phyloP scores from a whole-genome alignment of 768 basidiomycete genomes.

The Mycena capillaripes region DNA sequence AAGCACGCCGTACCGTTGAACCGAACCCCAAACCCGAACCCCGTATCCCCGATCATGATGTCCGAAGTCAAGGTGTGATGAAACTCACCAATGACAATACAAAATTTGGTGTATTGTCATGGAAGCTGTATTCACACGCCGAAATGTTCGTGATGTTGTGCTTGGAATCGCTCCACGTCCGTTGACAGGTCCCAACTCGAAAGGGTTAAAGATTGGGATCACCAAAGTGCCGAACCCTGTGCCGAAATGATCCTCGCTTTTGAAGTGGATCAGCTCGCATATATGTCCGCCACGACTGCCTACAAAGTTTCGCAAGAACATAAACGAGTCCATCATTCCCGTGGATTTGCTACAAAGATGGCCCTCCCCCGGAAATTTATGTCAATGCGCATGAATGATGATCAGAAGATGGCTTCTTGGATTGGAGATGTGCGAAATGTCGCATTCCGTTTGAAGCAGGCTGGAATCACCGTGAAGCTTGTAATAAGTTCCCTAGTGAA shows the following conservation, averaged over 20 bases:
- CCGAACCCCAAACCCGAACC: neutral
- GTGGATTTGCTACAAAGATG: too few species aligned
- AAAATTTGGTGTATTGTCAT: slow-evolving; percentile 25
- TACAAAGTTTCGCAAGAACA: slow-evolving; percentile 40
- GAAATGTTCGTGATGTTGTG: too few species aligned
- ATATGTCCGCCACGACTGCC: slow-evolving; percentile 33
- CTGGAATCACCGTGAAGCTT: slow-evolving; percentile 36
- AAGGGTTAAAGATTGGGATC: too few species aligned
- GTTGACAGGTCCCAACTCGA: slow-evolving; percentile 5
- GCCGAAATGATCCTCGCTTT: slow-evolving; percentile 42
- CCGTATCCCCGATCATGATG: slow-evolving; percentile 1
- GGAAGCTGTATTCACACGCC: too few species aligned
- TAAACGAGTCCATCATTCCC: slow-evolving; percentile 40
- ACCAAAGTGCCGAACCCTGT: slow-evolving; percentile 32
- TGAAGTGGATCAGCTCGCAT: slow-evolving; percentile 39
- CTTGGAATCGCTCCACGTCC: too few species aligned
- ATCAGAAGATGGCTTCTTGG: slow-evolving; percentile 42
- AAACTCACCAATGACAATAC: slow-evolving; percentile 28
- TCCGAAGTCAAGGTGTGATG: slow-evolving; percentile 8
- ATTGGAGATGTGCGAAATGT: slow-evolving; percentile 38
- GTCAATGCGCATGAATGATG: slow-evolving; percentile 33
- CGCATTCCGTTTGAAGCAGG: slow-evolving; percentile 35
- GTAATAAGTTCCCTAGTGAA: too few species aligned
- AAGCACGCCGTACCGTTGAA: neutral
- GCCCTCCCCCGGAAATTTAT: slow-evolving; percentile 38